Percentiles rank a stretch among this genome's conserved stretches.
These are phyloP conservation scores for Sporothrix humicola DNA, from an alignment of 2,329 filamentous ascomycete species.

Conservation along the genomic window DNA sequence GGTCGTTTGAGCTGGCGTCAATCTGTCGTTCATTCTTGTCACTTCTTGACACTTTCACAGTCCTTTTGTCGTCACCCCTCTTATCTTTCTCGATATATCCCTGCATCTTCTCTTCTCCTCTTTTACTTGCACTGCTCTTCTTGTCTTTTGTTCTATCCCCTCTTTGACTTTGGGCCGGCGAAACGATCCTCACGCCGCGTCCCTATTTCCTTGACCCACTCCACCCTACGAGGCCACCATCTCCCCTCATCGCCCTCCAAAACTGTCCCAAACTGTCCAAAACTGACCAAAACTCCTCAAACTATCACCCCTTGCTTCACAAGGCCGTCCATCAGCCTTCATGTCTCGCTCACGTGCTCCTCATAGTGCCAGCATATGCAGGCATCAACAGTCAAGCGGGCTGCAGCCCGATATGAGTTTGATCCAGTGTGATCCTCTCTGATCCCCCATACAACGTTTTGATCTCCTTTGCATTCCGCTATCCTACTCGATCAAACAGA, in stretches of 20 bases:
- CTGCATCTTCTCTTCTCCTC: background rate
- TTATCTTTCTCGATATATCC: background rate
- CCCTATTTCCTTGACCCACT: background rate
- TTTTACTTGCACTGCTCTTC: background rate
- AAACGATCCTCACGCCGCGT: conserved; percentile 23
- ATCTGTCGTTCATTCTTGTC: background rate
- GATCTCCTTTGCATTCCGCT: background rate
- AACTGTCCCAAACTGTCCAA: background rate
- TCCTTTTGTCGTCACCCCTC: background rate
- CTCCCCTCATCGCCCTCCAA: background rate
- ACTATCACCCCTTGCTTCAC: conserved; percentile 21
- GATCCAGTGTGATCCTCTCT: background rate
- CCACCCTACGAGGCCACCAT: conserved; percentile 2
- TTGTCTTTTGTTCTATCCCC: background rate
- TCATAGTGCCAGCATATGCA: too few relatives aligned
- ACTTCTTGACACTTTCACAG: background rate
- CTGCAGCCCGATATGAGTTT: conserved; percentile 2
- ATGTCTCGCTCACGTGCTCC: conserved; percentile 12
- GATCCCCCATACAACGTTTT: background rate
- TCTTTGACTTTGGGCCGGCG: background rate
- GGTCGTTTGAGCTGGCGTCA: background rate
- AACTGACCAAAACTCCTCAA: too few relatives aligned
- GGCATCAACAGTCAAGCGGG: background rate
- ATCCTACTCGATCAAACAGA: background rate
- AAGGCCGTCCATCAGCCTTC: conserved; percentile 13